Percentiles rank a stretch among this genome's conserved stretches.
Conservation (phyloP, 2,329 filamentous ascomycete genomes). For the Rasamsonia emersonii region DNA sequence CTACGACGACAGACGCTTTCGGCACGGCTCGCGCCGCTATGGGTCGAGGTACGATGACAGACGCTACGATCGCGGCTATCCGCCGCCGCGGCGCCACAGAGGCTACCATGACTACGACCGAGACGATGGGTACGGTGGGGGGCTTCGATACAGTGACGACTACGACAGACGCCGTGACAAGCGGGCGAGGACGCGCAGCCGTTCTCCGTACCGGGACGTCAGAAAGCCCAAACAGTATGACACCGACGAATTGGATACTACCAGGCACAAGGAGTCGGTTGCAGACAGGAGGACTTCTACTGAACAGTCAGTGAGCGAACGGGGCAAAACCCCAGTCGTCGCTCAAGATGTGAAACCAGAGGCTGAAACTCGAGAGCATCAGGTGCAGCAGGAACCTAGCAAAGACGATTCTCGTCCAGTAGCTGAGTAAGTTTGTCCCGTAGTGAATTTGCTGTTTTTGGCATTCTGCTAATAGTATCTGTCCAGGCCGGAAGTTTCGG, state of each 20-base stretch:
- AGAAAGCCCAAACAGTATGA: slow-evolving; percentile 31
- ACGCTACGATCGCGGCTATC: slow-evolving; percentile 32
- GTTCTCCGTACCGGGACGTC: slow-evolving; percentile 36
- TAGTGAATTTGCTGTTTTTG: too few relatives aligned
- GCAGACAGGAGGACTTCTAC: slow-evolving; percentile 43
- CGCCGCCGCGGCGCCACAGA: slow-evolving; percentile 28
- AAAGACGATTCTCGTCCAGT: slow-evolving; percentile 22
- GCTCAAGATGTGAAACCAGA: slow-evolving; percentile 52
- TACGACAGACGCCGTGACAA: slow-evolving; percentile 43
- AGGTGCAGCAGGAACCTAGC: slow-evolving; percentile 43
- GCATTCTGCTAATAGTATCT: too few relatives aligned
- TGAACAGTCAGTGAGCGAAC: slow-evolving; percentile 57
- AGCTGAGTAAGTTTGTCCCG: slow-evolving; percentile 38
- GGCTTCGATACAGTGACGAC: slow-evolving; percentile 45
- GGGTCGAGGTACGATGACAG: slow-evolving; percentile 32
- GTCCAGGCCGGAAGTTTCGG: slow-evolving; percentile 12
- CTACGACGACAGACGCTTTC: slow-evolving; percentile 26
- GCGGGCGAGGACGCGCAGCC: slow-evolving; percentile 47
- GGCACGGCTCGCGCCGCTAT: slow-evolving; percentile 23
- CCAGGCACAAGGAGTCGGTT: slow-evolving; percentile 18
- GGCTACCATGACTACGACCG: slow-evolving; percentile 46
- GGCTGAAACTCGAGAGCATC: slow-evolving; percentile 60
- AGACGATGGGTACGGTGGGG: slow-evolving; percentile 31
- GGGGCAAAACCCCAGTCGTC: slow-evolving; percentile 51
- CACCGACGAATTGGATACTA: slow-evolving; percentile 24